phyloP scores from a whole-genome alignment of 1,139 yeast species.

The Taphrina confusa region DNA sequence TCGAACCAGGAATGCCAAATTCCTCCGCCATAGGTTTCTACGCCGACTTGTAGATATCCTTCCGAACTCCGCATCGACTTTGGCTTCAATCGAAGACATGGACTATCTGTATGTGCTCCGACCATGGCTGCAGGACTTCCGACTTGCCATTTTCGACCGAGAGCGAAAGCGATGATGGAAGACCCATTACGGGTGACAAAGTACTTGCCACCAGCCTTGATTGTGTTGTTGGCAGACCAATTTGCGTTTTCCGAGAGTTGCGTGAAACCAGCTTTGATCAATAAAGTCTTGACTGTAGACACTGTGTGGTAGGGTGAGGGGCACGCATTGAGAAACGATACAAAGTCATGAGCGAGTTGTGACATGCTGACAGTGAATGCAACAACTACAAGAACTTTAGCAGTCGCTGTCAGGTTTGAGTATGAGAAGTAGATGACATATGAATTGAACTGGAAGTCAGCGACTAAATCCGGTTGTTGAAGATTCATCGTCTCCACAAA shows the following conservation, averaged over 20 bases:
- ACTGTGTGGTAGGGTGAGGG: constrained; percentile 98
- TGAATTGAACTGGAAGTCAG: too few species aligned
- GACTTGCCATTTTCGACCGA: constrained; percentile 62
- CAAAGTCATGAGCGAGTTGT: constrained; percentile 27
- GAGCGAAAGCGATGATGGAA: constrained; percentile 80
- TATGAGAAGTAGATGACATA: too few species aligned
- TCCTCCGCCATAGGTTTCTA: constrained; percentile 94
- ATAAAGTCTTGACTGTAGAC: constrained; percentile 57
- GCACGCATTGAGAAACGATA: constrained; percentile 70
- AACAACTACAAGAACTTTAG: too few species aligned
- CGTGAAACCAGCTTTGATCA: constrained; percentile 63
- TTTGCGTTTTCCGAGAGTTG: constrained; percentile 72
- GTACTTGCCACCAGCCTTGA: constrained; percentile 59
- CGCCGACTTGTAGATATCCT: constrained; percentile 87
- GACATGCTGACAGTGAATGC: too few species aligned
- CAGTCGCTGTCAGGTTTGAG: too few species aligned
- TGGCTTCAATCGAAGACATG: constrained; percentile 80
- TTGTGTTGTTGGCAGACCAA: constrained; percentile 58
- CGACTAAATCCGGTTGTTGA: too few species aligned
- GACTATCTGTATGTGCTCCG: constrained; percentile 96
- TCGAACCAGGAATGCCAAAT: constrained; percentile 90
- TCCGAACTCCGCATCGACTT: constrained; percentile 65
- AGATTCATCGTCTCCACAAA: too few species aligned
- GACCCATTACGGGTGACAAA: constrained; percentile 84
- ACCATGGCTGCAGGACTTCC: constrained; percentile 84